These are phyloP conservation scores for Geotrichum ghanense DNA, from an alignment of 805 yeast species.

Conservation along the genomic window DNA sequence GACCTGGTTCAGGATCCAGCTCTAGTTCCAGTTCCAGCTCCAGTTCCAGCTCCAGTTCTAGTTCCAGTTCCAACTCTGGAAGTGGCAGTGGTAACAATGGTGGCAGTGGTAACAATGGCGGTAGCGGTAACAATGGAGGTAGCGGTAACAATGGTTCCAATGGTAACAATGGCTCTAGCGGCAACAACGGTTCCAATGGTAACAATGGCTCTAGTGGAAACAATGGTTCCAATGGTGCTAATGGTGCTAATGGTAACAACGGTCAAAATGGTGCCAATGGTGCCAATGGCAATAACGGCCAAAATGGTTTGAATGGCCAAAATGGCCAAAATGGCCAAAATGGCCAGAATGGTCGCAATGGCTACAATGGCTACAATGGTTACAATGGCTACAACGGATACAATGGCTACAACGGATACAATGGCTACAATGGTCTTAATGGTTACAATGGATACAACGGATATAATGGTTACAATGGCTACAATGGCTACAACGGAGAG, in stretches of 20 bases:
- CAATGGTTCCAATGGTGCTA: background rate
- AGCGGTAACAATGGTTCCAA: background rate
- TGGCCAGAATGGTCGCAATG: background rate
- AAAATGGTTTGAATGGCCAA: background rate
- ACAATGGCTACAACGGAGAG: constrained; percentile 2
- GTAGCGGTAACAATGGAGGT: background rate
- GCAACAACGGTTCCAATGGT: constrained; percentile 1
- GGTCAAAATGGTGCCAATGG: constrained; percentile 3
- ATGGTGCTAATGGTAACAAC: constrained; percentile 1
- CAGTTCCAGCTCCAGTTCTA: too few relatives aligned
- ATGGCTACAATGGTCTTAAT: background rate
- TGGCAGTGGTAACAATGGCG: background rate
- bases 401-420: constrained; percentile 2
- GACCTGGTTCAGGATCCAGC: background rate
- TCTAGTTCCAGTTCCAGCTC: too few relatives aligned
- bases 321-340: constrained; percentile 1
- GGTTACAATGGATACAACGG: constrained; percentile 2
- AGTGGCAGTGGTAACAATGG: constrained; percentile 2
- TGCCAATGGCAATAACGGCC: constrained; percentile 1
- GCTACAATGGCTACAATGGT: constrained; percentile 1
- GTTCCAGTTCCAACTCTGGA: too few relatives aligned
- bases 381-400: constrained; percentile 2
- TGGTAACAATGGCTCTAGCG: constrained; percentile 1
- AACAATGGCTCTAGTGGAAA: constrained; percentile 1
- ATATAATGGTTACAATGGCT: background rate